Evolutionary conservation across 1,139 yeast genomes (phyloP), one percentile per base, ranked within the genome.

Genomic region (Saccharomyces hybrid): DNA sequence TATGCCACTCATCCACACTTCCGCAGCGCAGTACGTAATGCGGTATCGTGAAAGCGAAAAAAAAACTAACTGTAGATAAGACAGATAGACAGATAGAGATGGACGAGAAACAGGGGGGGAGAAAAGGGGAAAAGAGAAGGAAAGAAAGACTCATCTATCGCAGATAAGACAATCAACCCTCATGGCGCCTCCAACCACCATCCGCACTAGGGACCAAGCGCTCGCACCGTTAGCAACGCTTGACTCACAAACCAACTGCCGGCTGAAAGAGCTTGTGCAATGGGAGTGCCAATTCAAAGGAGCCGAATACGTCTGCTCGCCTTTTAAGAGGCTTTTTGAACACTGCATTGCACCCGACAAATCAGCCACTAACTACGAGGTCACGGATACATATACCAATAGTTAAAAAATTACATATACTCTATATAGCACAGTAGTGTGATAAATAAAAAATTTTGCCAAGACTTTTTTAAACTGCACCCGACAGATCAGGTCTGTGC

Each of bases 271-370:
- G 68, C 67, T 3, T 20, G 44, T 38, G 44, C 44, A 38, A 20
- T 38, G 44, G 44, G 44, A 38, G 25, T 38, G 44, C n/a, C 44
- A 38, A 20, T 38, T 38, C 44, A 38, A 16, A 16, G 44, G 25
- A 16, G 44, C 44, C 8, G 74, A 78, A 54, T 77, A 78, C 54
- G 72, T 78, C 30, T 81, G 85, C 59, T 65, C 78, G 16, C 84
- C 85, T 2, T 81, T 81, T 68, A 80, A 77, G 57, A 63, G 85
- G 50, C 58, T 80, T 5, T 81, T 81, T 66, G 77, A 75, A 59
- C 70, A 81, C 54, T 81, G 85, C 62, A 59, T 74, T 13, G 60
- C n/a, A 38, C 44, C n/a, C 23, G 44, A 11, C n/a, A n/a, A 38
- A 34, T 4, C 76, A 20, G 69, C 73, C 11, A 55, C 64, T 5